Evolutionary conservation across 2,329 filamentous ascomycete species (phyloP).

Genomic region (Sclerotiophoma versabilis): DNA sequence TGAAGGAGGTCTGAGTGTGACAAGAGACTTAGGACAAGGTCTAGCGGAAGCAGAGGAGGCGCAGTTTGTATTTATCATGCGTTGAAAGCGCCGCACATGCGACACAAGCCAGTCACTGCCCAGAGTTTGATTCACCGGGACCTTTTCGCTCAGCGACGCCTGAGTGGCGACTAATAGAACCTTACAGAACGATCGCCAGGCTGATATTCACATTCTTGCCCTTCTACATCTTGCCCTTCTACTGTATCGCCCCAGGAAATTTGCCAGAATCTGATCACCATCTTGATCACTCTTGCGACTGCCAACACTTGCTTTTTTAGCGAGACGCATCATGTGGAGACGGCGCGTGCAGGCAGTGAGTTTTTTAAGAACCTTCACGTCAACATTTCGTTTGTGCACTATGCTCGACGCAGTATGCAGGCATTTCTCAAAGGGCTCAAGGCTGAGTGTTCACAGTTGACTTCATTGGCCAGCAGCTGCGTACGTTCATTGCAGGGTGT

Average conservation of each 20-base stretch:
- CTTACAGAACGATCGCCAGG: slow-evolving; percentile 28
- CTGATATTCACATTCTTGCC: slow-evolving; percentile 29
- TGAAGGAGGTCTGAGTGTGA: background rate
- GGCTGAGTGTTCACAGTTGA: background rate
- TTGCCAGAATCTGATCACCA: slow-evolving; percentile 23
- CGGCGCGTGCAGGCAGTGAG: slow-evolving; percentile 24
- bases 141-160: slow-evolving; percentile 27
- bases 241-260: background rate
- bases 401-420: slow-evolving; percentile 6
- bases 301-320: slow-evolving; percentile 11
- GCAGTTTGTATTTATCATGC: slow-evolving; percentile 34
- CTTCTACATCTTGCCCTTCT: background rate
- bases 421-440: background rate
- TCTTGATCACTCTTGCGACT: slow-evolving; percentile 21
- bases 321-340: slow-evolving; percentile 18
- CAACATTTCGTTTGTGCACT: slow-evolving; percentile 20
- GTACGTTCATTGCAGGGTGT: background rate
- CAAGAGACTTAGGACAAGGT: background rate
- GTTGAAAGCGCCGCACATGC: slow-evolving; percentile 28
- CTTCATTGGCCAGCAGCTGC: slow-evolving; percentile 2
- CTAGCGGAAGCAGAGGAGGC: slow-evolving; percentile 19
- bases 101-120: slow-evolving; percentile 32
- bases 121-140: slow-evolving; percentile 42
- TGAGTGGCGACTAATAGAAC: slow-evolving; percentile 44
- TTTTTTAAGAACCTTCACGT: slow-evolving; percentile 28